phyloP scores from a whole-genome alignment of 2,329 filamentous ascomycete species.

The Diplocarpon mali region DNA sequence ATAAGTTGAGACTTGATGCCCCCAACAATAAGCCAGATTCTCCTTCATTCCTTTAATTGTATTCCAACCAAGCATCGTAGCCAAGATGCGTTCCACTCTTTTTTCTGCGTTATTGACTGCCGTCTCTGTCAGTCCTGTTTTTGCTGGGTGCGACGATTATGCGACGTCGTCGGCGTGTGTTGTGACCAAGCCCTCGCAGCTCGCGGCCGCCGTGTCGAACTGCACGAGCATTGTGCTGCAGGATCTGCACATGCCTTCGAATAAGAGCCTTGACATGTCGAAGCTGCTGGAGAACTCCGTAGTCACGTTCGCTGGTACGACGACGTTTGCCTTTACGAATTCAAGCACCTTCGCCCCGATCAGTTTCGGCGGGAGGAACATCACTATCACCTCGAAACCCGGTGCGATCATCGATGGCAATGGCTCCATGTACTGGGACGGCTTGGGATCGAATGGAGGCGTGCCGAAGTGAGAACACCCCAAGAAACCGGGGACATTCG shows the following conservation, averaged over 20 bases:
- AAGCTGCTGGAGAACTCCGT: constrained; percentile 38
- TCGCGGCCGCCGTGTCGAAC: constrained; percentile 36
- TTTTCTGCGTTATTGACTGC: not conserved
- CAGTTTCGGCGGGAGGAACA: constrained; percentile 44
- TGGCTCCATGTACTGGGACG: constrained; percentile 50
- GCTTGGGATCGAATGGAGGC: constrained; percentile 46
- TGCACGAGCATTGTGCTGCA: constrained; percentile 46
- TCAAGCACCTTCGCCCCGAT: constrained; percentile 19
- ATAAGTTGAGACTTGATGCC: too few relatives aligned
- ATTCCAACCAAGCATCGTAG: not conserved
- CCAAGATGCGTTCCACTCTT: constrained; percentile 11
- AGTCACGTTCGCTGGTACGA: constrained; percentile 52
- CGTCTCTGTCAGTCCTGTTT: not conserved
- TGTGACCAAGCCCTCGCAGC: constrained; percentile 39
- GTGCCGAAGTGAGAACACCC: constrained; percentile 18
- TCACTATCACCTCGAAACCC: constrained; percentile 40
- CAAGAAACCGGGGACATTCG: not conserved
- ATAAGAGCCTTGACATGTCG: constrained; percentile 45
- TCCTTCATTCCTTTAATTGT: not conserved
- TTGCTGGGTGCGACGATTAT: not conserved
- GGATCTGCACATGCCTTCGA: constrained; percentile 44
- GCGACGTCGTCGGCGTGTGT: constrained; percentile 31
- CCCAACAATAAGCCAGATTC: not conserved
- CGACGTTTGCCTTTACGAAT: constrained; percentile 28
- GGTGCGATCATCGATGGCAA: constrained; percentile 46